Base-by-base conservation (phyloP, 2,329 filamentous ascomycete genomes). In the Fusarium udum region DNA sequence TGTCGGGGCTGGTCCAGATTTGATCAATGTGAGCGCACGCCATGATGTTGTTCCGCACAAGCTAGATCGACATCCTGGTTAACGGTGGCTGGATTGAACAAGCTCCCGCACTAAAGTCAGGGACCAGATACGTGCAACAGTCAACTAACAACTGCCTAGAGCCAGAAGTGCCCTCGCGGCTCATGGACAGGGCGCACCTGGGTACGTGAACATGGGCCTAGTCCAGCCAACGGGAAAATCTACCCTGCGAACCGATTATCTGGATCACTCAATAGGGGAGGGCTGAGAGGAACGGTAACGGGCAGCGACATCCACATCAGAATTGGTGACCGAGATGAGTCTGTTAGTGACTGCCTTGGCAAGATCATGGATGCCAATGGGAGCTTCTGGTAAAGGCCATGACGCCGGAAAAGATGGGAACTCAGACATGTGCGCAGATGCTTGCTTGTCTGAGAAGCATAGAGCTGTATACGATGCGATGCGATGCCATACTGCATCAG, bases 261-360 rank as follows among this genome's bases (percentile, higher is more conserved):
- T 74, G 75, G 73, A 69, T 69, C 61, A 46, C 65, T 62, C 49
- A 71, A 76, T 77, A 65, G 64, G 73, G 65, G 71, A 62, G 64
- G 58, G 67, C 67, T 71, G 61, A 63, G 64, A 59, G 61, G 67
- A 69, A 43, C 65, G 72, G 65, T 53, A 75, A 36, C 24, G 32
- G 56, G 26, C 32, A 59, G 58, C 49, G 34, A 53, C 60, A 66
- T 69, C 71, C 72, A 61, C 60, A 69, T 66, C 53, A 76, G 64
- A 76, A 64, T 56, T 56, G 61, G 43, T 58, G 46, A 56, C 75
- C 75, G 73, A 77, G 73, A 76, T 77, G 75, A 77, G 61, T 64
- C 62, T 69, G 60, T 56, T 77, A 56, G 55, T 55, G 34, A 51
- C 53, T 64, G 31, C 43, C 72, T 75, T 68, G 75, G 64, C 68